Evolutionary conservation across 2,329 filamentous ascomycete species (phyloP).

Genomic region (Fusarium hostae): DNA sequence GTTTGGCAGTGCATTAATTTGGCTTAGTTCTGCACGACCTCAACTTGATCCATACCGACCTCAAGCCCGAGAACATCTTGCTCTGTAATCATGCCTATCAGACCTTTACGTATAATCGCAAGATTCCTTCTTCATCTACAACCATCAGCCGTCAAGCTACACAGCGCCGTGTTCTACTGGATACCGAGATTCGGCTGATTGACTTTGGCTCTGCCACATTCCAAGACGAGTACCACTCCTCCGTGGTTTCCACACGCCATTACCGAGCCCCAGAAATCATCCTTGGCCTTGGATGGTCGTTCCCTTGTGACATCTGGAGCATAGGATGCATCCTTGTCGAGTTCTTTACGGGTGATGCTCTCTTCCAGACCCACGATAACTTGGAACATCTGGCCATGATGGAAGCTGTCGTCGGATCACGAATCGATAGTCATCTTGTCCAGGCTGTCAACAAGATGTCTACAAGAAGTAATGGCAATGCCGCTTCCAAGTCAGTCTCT

Average conservation of each 20-base stretch:
- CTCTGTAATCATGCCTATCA: conserved; percentile 73
- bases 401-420: conserved; percentile 71
- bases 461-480: conserved; percentile 66
- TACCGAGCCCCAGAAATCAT: conserved; percentile 79
- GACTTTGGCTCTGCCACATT: conserved; percentile 79
- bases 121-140: conserved; percentile 74
- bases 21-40: conserved; percentile 88
- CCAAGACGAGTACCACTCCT: conserved; percentile 78
- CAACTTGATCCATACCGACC: conserved; percentile 92
- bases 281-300: conserved; percentile 76
- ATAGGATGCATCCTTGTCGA: conserved; percentile 79
- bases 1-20: conserved; percentile 24
- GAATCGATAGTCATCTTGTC: conserved; percentile 69
- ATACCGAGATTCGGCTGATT: conserved; percentile 76
- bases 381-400: conserved; percentile 81
- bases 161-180: conserved; percentile 71
- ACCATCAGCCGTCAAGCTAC: conserved; percentile 69
- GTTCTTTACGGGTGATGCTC: conserved; percentile 76
- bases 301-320: conserved; percentile 78
- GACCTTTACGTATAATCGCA: conserved; percentile 76
- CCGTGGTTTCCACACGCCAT: conserved; percentile 76
- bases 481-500: conserved; percentile 69
- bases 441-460: conserved; percentile 61
- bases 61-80: conserved; percentile 78
- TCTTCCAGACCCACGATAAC: conserved; percentile 79